A percentile compares a stretch with the other conserved stretches of the same genome.
These are phyloP conservation scores for Chalciporus chontae DNA, from an alignment of 768 basidiomycete species.

Conservation along the genomic window DNA sequence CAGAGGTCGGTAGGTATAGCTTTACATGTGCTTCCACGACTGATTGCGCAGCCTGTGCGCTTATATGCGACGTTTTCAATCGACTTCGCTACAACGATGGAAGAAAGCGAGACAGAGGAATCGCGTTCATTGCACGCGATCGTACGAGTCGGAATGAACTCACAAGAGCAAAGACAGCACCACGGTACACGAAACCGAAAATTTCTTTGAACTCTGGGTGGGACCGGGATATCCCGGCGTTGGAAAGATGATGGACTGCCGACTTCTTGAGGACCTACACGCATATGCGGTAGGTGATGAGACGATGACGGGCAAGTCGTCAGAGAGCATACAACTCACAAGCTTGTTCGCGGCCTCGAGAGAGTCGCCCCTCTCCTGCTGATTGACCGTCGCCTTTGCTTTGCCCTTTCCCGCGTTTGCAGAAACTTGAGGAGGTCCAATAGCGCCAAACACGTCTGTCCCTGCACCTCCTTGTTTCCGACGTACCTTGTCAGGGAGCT, in stretches of 20 bases:
- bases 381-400: slow-evolving; percentile 31
- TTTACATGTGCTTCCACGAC: slow-evolving; percentile 36
- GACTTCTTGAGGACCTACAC: slow-evolving; percentile 37
- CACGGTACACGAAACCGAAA: slow-evolving; percentile 39
- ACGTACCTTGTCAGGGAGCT: slow-evolving; percentile 34
- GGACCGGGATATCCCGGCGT: slow-evolving; percentile 32
- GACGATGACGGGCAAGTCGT: not conserved
- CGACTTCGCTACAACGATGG: slow-evolving; percentile 23
- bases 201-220: slow-evolving; percentile 41
- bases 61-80: slow-evolving; percentile 27
- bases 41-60: slow-evolving; percentile 25
- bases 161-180: slow-evolving; percentile 40
- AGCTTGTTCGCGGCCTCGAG: slow-evolving; percentile 61
- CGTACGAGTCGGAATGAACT: slow-evolving; percentile 6
- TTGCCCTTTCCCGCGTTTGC: slow-evolving; percentile 35
- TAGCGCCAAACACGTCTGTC: slow-evolving; percentile 31
- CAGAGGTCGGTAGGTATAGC: slow-evolving; percentile 28
- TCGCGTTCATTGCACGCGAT: not conserved
- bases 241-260: slow-evolving; percentile 31
- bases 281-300: not conserved
- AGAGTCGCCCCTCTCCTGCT: slow-evolving; percentile 23
- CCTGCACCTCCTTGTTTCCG: slow-evolving; percentile 18
- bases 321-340: slow-evolving; percentile 34
- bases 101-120: not conserved
- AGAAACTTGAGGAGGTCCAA: slow-evolving; percentile 12